Evolutionary conservation across 2,329 filamentous ascomycete species (phyloP), one percentile per base, ranked within the genome.

Genomic region (Biscogniauxia sp.): DNA sequence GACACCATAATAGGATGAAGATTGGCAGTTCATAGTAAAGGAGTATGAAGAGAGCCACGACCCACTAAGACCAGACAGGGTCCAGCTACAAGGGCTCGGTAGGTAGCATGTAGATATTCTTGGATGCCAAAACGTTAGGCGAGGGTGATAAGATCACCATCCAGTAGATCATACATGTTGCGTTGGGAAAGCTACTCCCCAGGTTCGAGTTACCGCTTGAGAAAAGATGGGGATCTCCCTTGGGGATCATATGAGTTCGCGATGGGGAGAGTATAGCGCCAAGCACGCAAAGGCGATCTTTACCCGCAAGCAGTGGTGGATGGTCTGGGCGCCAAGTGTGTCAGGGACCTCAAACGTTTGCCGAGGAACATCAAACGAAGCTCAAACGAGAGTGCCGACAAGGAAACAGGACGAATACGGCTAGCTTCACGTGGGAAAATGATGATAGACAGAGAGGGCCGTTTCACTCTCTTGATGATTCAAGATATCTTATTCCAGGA

Each of bases 121-220:
- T 61, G 58, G 59, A 57, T 59, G 54, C 57, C 60, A 60, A 67
- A 63, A 68, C 66, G 55, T 28, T 59, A 51, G 60, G 57, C 51
- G 51, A 51, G 45, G 62, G 54, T 58, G 60, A 64, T 65, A 67
- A 64, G 63, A 69, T 68, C 58, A 59, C 57, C 61, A 19, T 50
- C 53, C 26, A 54, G 66, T 37, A 67, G 69, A 71, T 70, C 64
- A 70, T 64, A 69, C 64, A 23, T 56, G 59, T 11, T 3, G 26
- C 26, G 65, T 63, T 66, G 45, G 60, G 62, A 59, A 57, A 19
- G 56, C 17, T 20, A 55, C 58, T 56, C 58, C 63, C 64, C 59
- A 51, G 51, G 63, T 63, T 62, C 52, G 64, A 62, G 60, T 60
- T 53, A 63, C 53, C 61, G 56, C 61, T 59, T 55, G 57, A 61